Evolutionary conservation across 1,284 basidiomycete species (phyloP).

Genomic region (Sanguinoderma infundibulare): DNA sequence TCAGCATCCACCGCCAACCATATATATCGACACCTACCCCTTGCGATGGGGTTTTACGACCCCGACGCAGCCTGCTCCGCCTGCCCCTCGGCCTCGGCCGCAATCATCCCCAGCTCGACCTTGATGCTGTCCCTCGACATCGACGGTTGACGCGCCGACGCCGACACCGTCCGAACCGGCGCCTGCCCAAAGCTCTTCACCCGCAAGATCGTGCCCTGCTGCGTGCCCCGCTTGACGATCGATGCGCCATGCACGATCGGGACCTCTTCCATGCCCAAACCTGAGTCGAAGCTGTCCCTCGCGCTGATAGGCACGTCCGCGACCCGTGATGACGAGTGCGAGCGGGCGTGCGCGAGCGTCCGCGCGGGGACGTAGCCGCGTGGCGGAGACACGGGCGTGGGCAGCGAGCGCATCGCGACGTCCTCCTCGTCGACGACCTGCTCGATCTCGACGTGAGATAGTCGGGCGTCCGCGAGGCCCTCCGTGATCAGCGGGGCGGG

Average conservation of each 20-base stretch:
- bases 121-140: conserved; percentile 29
- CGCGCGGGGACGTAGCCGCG: neutral
- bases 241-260: conserved; percentile 8
- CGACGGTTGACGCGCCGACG: conserved; percentile 19
- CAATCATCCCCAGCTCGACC: conserved; percentile 25
- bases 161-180: conserved; percentile 28
- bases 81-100: conserved; percentile 5
- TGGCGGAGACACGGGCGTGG: conserved; percentile 13
- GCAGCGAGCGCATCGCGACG: conserved; percentile 7
- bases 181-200: conserved; percentile 32
- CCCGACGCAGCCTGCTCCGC: neutral
- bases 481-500: conserved; percentile 14
- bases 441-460: conserved; percentile 9
- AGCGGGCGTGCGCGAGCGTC: neutral
- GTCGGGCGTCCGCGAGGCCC: conserved; percentile 7
- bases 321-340: neutral
- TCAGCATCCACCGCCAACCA: too few species aligned
- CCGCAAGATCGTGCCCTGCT: conserved; percentile 15
- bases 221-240: conserved; percentile 5
- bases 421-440: conserved; percentile 12
- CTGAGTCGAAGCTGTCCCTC: neutral
- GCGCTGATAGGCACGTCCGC: conserved; percentile 10
- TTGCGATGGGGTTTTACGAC: neutral
- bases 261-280: neutral
- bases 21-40: neutral